Evolutionary conservation across 805 yeast species (phyloP).

Genomic region (Candida hungchunana): DNA sequence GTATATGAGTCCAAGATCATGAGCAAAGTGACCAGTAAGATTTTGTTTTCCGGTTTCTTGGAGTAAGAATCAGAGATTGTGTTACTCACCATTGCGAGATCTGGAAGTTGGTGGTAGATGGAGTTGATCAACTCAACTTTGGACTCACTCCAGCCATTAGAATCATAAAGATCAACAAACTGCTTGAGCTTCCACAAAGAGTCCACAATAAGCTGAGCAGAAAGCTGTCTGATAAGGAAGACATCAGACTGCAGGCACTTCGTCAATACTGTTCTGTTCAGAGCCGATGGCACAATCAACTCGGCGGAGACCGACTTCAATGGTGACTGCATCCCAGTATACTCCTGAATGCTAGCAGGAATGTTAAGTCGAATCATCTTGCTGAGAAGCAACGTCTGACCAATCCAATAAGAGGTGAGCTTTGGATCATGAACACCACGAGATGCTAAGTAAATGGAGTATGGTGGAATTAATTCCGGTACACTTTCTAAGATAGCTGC

Average conservation of each 20-base stretch:
- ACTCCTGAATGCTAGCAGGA: constrained; percentile 37
- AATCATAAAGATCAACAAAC: constrained; percentile 34
- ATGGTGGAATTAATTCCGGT: constrained; percentile 75
- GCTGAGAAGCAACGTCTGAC: constrained; percentile 59
- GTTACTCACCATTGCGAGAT: constrained; percentile 39
- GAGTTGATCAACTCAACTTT: constrained; percentile 32
- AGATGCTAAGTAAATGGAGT: constrained; percentile 51
- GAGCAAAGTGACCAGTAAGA: constrained; percentile 46
- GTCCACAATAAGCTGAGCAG: constrained; percentile 54
- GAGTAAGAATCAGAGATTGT: constrained; percentile 39
- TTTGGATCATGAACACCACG: constrained; percentile 78
- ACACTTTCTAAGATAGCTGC: constrained; percentile 44
- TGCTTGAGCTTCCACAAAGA: constrained; percentile 49
- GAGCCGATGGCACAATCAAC: constrained; percentile 57
- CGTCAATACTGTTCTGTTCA: constrained; percentile 52
- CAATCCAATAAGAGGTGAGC: constrained; percentile 77
- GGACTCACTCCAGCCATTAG: constrained; percentile 38
- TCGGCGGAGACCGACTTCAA: constrained; percentile 41
- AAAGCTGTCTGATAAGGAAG: constrained; percentile 55
- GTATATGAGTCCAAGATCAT: constrained; percentile 40
- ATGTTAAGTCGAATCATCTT: constrained; percentile 55
- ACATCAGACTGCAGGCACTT: constrained; percentile 52
- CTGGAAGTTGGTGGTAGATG: constrained; percentile 43
- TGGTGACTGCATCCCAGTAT: constrained; percentile 30
- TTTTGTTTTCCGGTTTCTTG: constrained; percentile 34